Evolutionary conservation across 768 basidiomycete species (phyloP).

Genomic region (Plicaturopsis crispa): DNA sequence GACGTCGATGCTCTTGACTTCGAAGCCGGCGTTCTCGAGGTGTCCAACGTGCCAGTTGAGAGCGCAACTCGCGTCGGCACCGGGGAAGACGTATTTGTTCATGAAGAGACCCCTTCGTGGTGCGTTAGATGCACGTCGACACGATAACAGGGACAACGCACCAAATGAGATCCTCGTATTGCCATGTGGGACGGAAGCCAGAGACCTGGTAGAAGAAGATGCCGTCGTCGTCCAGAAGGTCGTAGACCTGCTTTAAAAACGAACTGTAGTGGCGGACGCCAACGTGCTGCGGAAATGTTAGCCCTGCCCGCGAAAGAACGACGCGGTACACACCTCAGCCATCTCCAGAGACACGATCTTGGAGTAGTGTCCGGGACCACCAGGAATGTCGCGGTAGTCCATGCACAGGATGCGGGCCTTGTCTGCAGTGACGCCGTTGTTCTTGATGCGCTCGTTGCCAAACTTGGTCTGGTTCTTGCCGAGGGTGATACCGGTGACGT

Average conservation of each 20-base stretch:
- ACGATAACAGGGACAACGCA: conserved; percentile 18
- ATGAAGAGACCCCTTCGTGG: conserved; percentile 79
- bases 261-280: conserved; percentile 87
- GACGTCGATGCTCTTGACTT: conserved; percentile 94
- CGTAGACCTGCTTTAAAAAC: conserved; percentile 89
- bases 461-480: conserved; percentile 88
- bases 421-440: conserved; percentile 65
- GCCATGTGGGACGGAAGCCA: conserved; percentile 92
- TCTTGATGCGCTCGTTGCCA: conserved; percentile 78
- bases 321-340: conserved; percentile 65
- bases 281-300: conserved; percentile 56
- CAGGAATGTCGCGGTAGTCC: conserved; percentile 89
- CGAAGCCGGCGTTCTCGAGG: conserved; percentile 89
- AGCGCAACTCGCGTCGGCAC: conserved; percentile 93
- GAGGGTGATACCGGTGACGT: conserved; percentile 93
- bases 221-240: conserved; percentile 91
- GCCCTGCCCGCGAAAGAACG: background rate
- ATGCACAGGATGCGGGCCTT: conserved; percentile 88
- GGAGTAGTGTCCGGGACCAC: conserved; percentile 64
- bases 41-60: conserved; percentile 89
- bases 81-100: conserved; percentile 99
- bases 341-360: conserved; percentile 98
- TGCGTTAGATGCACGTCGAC: background rate
- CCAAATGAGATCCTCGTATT: conserved; percentile 98
- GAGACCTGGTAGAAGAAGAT: conserved; percentile 97